phyloP scores from a whole-genome alignment of 2,329 filamentous ascomycete species.

The Trichoderma afroharzianum region DNA sequence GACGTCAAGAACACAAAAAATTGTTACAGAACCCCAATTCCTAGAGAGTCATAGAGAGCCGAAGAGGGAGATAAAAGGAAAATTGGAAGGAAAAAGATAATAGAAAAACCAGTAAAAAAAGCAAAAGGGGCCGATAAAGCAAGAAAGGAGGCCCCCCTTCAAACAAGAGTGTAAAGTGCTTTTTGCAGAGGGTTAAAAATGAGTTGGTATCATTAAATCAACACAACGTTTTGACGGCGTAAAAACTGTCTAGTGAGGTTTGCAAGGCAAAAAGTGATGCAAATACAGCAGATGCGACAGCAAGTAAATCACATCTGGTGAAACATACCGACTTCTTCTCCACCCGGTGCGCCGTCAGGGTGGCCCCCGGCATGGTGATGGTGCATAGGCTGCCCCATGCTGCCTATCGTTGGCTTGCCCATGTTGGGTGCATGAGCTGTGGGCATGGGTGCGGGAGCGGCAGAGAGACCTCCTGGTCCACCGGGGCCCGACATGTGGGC shows the following conservation, averaged over 20 bases:
- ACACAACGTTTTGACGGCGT: conserved; percentile 29
- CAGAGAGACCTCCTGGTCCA: conserved; percentile 62
- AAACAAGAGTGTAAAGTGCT: conserved; percentile 26
- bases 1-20: conserved; percentile 21
- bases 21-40: conserved; percentile 26
- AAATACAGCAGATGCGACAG: conserved; percentile 40
- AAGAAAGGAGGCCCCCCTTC: conserved; percentile 13
- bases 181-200: conserved; percentile 21
- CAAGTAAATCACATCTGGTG: conserved; percentile 73
- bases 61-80: conserved; percentile 26
- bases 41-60: conserved; percentile 23
- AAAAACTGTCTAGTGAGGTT: conserved; percentile 24
- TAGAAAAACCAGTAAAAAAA: conserved; percentile 21
- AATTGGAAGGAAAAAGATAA: conserved; percentile 26
- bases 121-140: conserved; percentile 22
- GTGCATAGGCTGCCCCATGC: conserved; percentile 65
- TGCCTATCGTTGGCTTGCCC: conserved; percentile 63
- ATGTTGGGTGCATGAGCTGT: conserved; percentile 52
- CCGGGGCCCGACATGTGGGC: conserved; percentile 66
- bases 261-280: conserved; percentile 26
- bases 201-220: conserved; percentile 40
- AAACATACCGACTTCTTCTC: conserved; percentile 97
- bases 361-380: conserved; percentile 54
- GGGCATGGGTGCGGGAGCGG: conserved; percentile 59
- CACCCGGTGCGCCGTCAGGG: conserved; percentile 56